Conservation (phyloP, 2,329 filamentous ascomycete genomes). For the Coleophoma cylindrospora region DNA sequence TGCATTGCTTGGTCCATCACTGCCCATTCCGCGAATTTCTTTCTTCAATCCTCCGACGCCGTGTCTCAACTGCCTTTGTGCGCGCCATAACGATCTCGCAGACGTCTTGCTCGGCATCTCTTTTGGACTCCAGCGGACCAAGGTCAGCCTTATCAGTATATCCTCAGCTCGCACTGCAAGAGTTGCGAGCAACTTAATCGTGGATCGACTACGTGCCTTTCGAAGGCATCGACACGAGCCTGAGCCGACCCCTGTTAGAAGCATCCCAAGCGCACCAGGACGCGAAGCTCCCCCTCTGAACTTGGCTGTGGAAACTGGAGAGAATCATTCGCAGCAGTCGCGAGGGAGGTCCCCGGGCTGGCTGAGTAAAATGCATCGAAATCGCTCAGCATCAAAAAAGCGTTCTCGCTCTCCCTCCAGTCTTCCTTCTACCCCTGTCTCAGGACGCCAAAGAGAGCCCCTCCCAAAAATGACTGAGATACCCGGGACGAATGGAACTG, state of each 20-base stretch:
- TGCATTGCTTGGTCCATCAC: too few species aligned
- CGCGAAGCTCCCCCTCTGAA: not conserved
- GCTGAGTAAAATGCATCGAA: slow-evolving; percentile 22
- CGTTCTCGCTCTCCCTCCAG: slow-evolving; percentile 17
- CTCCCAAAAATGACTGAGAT: not conserved
- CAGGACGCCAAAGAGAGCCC: slow-evolving; percentile 7
- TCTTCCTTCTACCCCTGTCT: slow-evolving; percentile 3
- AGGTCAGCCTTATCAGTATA: too few species aligned
- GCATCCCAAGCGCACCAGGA: not conserved
- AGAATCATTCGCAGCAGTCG: slow-evolving; percentile 6
- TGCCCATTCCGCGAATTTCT: too few species aligned
- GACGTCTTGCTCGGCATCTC: too few species aligned
- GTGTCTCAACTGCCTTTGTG: too few species aligned
- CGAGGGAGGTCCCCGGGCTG: slow-evolving; percentile 21
- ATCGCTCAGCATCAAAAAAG: slow-evolving; percentile 16
- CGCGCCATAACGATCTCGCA: too few species aligned
- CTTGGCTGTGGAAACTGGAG: not conserved
- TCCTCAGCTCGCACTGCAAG: slow-evolving; percentile 6
- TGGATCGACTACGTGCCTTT: slow-evolving; percentile 25
- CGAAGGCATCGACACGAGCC: slow-evolving; percentile 20
- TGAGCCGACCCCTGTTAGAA: slow-evolving; percentile 6
- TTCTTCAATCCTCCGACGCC: too few species aligned
- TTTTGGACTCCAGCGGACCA: too few species aligned
- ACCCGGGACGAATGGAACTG: too few species aligned
- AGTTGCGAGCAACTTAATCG: slow-evolving; percentile 13